Evolutionary conservation across 2,329 filamentous ascomycete genomes (phyloP), one percentile per base, ranked within the genome.

Genomic region (Cladorrhinum sp.): DNA sequence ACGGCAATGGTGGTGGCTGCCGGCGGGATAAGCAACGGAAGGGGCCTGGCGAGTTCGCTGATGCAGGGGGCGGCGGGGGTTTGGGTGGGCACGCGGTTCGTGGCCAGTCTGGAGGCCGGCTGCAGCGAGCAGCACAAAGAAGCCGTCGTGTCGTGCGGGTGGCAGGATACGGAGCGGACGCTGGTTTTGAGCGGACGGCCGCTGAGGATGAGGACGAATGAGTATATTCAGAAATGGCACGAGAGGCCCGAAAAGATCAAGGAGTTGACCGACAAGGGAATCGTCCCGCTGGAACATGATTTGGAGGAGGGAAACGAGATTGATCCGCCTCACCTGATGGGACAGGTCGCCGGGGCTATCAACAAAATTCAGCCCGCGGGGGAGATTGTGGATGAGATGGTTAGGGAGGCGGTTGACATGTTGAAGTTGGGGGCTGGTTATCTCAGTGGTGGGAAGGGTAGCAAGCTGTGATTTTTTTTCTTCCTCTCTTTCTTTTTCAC

Each of bases 61-160:
- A 94, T 96, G 86, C 89, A 95, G 71, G 94, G 94, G 16, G 94
- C 93, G 1, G 81, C 83, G 2, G 94, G 91, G 10, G 94, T 96
- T 1, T 98, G 94, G 94, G 93, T 98, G 1, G 94, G 94, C 26
- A 97, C 94, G 62, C 82, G 94, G 20, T 97, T 97, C 74, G 91
- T 97, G 16, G 93, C 94, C 1, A 86, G 85, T 8, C 81, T 80
- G 33, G 94, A 97, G 78, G 92, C 92, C 0, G 88, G 87, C 16
- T 93, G 91, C 70, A 90, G 88, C 73, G 82, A 88, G 68, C 79
- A 87, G 78, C 93, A 97, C 75, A 97, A 97, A 78, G 80, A 89
- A 67, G 89, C 87, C 28, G 92, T 97, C 0, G 89, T 96, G 1
- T 79, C 77, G n/a, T 94, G 92, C 60, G 82, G 79, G 10, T 93